These are phyloP conservation scores for Phialemoniopsis sp. DNA, from an alignment of 2,329 filamentous ascomycete genomes.

Conservation along the genomic window DNA sequence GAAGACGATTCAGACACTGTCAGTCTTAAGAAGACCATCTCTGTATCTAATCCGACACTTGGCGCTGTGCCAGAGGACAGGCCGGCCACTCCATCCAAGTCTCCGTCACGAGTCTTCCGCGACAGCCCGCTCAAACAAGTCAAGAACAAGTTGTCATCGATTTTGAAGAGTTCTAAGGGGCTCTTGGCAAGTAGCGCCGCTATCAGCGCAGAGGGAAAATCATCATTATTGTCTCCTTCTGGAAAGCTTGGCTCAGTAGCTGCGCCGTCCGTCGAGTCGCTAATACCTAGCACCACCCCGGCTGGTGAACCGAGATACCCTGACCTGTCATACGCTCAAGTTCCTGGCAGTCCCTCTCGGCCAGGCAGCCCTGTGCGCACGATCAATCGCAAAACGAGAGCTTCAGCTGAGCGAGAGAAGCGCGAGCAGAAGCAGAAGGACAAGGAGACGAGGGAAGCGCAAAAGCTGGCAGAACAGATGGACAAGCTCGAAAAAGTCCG, in stretches of 20 bases:
- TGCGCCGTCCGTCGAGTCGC: conserved; percentile 43
- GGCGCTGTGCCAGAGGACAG: conserved; percentile 40
- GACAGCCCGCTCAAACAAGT: conserved; percentile 88
- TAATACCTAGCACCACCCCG: conserved; percentile 24
- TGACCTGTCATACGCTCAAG: conserved; percentile 32
- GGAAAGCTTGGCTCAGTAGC: conserved; percentile 37
- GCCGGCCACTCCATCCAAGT: conserved; percentile 49
- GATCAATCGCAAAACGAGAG: conserved; percentile 46
- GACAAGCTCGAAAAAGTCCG: conserved; percentile 63
- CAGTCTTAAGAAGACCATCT: conserved; percentile 54
- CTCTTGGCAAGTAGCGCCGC: conserved; percentile 75
- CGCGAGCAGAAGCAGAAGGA: conserved; percentile 54
- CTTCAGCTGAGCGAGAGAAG: conserved; percentile 53
- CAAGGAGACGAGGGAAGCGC: conserved; percentile 55
- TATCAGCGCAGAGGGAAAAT: conserved; percentile 58
- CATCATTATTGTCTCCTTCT: conserved; percentile 51
- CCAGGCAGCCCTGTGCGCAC: conserved; percentile 37
- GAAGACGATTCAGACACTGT: conserved; percentile 20
- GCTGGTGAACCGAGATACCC: conserved; percentile 36
- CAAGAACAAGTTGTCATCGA: conserved; percentile 88
- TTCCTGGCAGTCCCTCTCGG: conserved; percentile 15
- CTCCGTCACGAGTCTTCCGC: conserved; percentile 49
- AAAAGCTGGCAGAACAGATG: conserved; percentile 55
- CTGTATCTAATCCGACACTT: conserved; percentile 52
- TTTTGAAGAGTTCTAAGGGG: conserved; percentile 81